phyloP scores from a whole-genome alignment of 495 filamentous ascomycete genomes.

The Penicillium ucsense region DNA sequence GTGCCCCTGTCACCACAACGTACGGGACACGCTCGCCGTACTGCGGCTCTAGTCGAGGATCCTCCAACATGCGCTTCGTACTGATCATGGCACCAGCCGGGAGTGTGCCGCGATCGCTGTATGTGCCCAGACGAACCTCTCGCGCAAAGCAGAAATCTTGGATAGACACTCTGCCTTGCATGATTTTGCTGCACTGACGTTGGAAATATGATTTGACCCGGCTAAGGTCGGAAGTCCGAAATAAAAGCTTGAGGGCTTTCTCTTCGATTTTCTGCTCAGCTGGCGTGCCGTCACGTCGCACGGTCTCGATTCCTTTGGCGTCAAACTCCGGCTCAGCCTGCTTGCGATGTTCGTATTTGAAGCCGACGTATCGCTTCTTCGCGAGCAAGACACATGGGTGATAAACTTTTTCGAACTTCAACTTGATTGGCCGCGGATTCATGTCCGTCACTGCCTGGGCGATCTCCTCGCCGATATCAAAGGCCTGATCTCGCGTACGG shows the following conservation, averaged over 20 bases:
- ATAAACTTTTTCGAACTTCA: constrained; percentile 99
- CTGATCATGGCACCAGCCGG: constrained; percentile 86
- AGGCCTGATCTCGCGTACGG: constrained; percentile 76
- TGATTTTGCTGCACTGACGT: constrained; percentile 83
- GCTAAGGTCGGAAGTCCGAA: constrained; percentile 80
- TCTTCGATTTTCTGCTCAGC: constrained; percentile 98
- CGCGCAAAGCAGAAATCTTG: constrained; percentile 94
- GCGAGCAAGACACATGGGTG: constrained; percentile 86
- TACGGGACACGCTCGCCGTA: constrained; percentile 94
- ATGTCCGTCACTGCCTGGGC: constrained; percentile 78
- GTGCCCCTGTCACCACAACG: constrained; percentile 80
- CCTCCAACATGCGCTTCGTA: constrained; percentile 72
- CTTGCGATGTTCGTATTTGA: constrained; percentile 78
- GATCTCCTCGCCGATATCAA: constrained; percentile 87
- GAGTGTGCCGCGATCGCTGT: constrained; percentile 67
- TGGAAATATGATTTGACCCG: constrained; percentile 90
- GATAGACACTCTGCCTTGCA: constrained; percentile 77
- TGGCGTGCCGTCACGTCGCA: constrained; percentile 86
- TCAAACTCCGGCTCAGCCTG: constrained; percentile 88
- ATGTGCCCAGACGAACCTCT: constrained; percentile 85
- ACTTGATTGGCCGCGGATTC: constrained; percentile 87
- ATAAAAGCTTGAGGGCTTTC: constrained; percentile 80
- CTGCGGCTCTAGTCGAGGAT: constrained; percentile 81
- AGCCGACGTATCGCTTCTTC: constrained; percentile 97
- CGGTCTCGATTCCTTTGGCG: constrained; percentile 96